Evolutionary conservation across 2,329 filamentous ascomycete species (phyloP).

Genomic region (Xylaria sp.): DNA sequence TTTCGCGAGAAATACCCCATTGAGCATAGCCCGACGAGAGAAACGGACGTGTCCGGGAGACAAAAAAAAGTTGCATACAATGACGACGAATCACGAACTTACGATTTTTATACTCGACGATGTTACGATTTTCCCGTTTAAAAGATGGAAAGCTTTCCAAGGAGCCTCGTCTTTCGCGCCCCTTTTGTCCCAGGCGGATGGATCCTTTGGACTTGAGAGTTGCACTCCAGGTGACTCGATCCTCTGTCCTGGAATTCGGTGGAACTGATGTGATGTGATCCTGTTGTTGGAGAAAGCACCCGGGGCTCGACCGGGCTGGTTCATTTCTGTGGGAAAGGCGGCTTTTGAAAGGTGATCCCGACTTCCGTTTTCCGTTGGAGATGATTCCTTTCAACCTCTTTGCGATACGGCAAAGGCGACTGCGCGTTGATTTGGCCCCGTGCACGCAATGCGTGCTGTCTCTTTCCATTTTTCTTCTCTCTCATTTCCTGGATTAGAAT

Average conservation of each 20-base stretch:
- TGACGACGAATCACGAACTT: conserved; percentile 32
- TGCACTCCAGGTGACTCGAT: conserved; percentile 7
- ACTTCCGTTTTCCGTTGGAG: conserved; percentile 6
- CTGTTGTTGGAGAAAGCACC: conserved; percentile 18
- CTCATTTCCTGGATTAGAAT: conserved; percentile 9
- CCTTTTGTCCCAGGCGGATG: conserved; percentile 18
- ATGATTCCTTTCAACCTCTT: not conserved
- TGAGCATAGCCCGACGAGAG: conserved; percentile 29
- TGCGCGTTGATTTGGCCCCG: conserved; percentile 3
- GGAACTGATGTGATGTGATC: conserved; percentile 16
- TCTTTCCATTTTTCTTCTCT: conserved; percentile 1
- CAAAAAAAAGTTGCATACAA: conserved; percentile 34
- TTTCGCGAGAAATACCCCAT: conserved; percentile 29
- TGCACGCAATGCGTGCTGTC: not conserved
- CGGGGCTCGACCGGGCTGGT: conserved; percentile 23
- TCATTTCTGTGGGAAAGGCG: conserved; percentile 16
- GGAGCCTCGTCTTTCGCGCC: conserved; percentile 10
- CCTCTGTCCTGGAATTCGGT: conserved; percentile 13
- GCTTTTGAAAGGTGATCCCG: conserved; percentile 1
- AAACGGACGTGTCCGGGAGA: conserved; percentile 16
- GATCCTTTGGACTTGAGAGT: conserved; percentile 14
- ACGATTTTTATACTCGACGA: conserved; percentile 29
- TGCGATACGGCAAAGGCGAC: conserved; percentile 9
- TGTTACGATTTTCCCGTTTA: conserved; percentile 23
- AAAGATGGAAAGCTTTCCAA: conserved; percentile 13